Base-by-base conservation (phyloP, 2,329 filamentous ascomycete genomes). In the Pseudopyrenochaeta lycopersici region DNA sequence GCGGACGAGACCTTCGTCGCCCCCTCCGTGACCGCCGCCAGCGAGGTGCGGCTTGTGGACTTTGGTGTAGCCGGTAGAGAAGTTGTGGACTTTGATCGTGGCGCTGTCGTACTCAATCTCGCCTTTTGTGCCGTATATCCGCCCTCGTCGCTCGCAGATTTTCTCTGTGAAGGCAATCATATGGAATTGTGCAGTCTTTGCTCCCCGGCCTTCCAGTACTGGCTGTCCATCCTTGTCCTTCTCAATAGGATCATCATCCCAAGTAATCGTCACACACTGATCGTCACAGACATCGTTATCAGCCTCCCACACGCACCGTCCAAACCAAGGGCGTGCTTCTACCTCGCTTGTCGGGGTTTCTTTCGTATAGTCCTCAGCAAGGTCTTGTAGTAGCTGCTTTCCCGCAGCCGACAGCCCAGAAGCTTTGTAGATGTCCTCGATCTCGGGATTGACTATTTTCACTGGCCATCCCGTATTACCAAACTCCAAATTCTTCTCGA, bases 241-340 rank as follows among this genome's bases (percentile, higher is more conserved):
- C 9, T 23, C 42, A 2, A 80, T 60, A 0, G 78, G 78, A 54
- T 90, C 88, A 39, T 96, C 91, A 11, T 92, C 89, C 92, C 94
- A 98, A 3, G 85, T 87, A 46, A 98, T 86, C 0, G 90, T 94
- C 17, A 98, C 95, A 21, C 89, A 84, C 74, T 98, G 94, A 68
- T 98, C 92, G 73, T 99, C 95, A 67, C 88, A 91, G 36, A 98
- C 95, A 68, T 96, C 88, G 76, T 98, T 99, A 77, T 96, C 92
- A 4, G 88, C 82, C 72, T 97, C 95, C 77, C 88, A 98, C 1
- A 98, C 95, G 71, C 95, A 99, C n/a, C 94, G 87, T 0, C 95
- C 95, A 70, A 92, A 98, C 92, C 92, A 88, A 1, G 82, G 77
- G 4, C 84, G 74, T 10, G 68, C 66, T 43, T 82, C 78, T 4